Base-by-base conservation (phyloP, 495 filamentous ascomycete species). In the Emericellopsis terricola region DNA sequence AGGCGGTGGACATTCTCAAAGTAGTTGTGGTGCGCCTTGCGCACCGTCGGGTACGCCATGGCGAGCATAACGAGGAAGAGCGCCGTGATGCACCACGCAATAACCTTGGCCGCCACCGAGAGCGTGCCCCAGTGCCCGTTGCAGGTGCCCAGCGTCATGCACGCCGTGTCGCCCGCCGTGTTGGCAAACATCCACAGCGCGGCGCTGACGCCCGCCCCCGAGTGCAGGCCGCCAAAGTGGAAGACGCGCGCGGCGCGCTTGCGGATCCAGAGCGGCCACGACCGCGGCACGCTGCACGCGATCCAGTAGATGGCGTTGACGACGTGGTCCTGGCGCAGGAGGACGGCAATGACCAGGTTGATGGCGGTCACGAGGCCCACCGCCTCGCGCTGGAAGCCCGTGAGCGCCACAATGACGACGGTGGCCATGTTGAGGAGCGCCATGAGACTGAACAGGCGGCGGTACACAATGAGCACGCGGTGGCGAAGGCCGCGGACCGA, bases 171-270 rank as follows among this genome's bases (percentile, higher is more conserved):
- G n/a, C 64, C 38, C 17, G 58, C 58, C 13, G 69, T 63, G 36
- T 71, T 69, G 26, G 65, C 56, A n/a, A 69, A 31, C 49, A 71
- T 76, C 76, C 76, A 80, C 10, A 71, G 34, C 5, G 64, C 50
- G 0, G 76, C 58, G 19, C 71, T 67, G 10, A 74, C 51, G 14
- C 68, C 72, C 39, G 65, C 69, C 26, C 73, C 71, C 29, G 66
- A 71, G 41, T 81, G 76, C 2, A 79, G 57, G 14, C 76, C 76
- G 16, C 75, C 76, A 41, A 72, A 68, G 39, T 78, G 71, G 41
- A 74, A 79, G 20, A 76, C 54, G 29, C 73, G 69, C 14, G 73
- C 70, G 16, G 61, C 60, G 24, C 68, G 49, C 0, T 61, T 61
- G 10, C 76, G 73, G 38, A 81, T 52, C 20, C 54, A 49, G 15